These are phyloP conservation scores for Paspalum vaginatum DNA, from an alignment of 176 grass and related monocot genomes.

Conservation along the genomic window DNA sequence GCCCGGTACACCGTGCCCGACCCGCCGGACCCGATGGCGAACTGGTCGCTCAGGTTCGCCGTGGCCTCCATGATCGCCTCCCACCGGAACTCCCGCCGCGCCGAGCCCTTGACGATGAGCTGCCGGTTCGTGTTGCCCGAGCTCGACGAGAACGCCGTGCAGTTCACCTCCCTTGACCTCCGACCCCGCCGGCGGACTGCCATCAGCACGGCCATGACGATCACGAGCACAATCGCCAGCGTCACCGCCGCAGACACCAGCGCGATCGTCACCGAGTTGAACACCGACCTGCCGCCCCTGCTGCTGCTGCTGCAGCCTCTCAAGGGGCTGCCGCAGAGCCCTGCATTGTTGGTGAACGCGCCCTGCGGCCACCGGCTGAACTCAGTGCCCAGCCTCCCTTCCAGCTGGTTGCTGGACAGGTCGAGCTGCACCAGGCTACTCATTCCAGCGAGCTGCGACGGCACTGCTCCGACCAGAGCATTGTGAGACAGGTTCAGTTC, in stretches of 20 bases:
- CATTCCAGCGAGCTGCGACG: conserved; percentile 72
- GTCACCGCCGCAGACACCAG: conserved; percentile 74
- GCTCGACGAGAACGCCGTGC: conserved; percentile 60
- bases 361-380: conserved; percentile 74
- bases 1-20: conserved; percentile 86
- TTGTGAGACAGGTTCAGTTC: conserved; percentile 92
- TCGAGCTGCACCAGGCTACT: conserved; percentile 81
- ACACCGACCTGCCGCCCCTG: conserved; percentile 12
- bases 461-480: conserved; percentile 62
- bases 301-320: conserved; percentile 46
- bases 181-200: conserved; percentile 25
- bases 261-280: conserved; percentile 62
- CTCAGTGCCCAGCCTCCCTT: conserved; percentile 55
- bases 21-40: conserved; percentile 76
- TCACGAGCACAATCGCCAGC: conserved; percentile 55
- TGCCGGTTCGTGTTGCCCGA: conserved; percentile 56
- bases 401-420: conserved; percentile 70
- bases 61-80: conserved; percentile 96
- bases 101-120: conserved; percentile 64
- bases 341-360: conserved; percentile 58
- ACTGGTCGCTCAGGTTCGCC: conserved; percentile 80
- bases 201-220: conserved; percentile 43
- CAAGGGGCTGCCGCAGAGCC: conserved; percentile 73
- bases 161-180: conserved; percentile 64
- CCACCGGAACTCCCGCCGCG: conserved; percentile 81